These are phyloP conservation scores for Aureobasidium sp. DNA, from an alignment of 2,329 filamentous ascomycete species.

Conservation along the genomic window DNA sequence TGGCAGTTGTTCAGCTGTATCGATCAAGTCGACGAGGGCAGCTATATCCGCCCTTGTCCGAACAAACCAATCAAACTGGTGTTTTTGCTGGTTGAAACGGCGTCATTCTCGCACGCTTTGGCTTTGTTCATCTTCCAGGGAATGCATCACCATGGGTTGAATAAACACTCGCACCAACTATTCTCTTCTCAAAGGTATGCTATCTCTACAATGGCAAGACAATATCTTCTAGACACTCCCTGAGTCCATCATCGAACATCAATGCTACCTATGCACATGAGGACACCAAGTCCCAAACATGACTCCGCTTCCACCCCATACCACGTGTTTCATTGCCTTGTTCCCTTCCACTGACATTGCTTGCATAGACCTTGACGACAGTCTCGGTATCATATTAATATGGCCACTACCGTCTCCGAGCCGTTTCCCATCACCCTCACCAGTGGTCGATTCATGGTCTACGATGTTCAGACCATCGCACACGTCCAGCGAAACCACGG, in stretches of 20 bases:
- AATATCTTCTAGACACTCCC: slow-evolving; percentile 30
- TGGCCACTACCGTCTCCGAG: slow-evolving; percentile 35
- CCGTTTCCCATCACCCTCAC: slow-evolving; percentile 74
- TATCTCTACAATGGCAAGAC: slow-evolving; percentile 44
- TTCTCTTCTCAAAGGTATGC: slow-evolving; percentile 9
- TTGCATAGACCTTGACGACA: slow-evolving; percentile 47
- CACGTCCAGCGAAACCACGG: slow-evolving; percentile 70
- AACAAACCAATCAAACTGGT: slow-evolving; percentile 10
- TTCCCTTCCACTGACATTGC: slow-evolving; percentile 34
- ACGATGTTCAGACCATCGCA: slow-evolving; percentile 74
- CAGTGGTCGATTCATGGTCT: slow-evolving; percentile 75
- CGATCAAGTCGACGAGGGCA: background rate
- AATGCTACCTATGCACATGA: slow-evolving; percentile 38
- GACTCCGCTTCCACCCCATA: background rate
- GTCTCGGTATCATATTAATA: slow-evolving; percentile 15
- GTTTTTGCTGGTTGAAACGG: background rate
- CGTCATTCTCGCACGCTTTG: background rate
- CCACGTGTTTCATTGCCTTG: background rate
- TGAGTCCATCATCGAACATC: slow-evolving; percentile 45
- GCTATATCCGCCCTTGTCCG: background rate
- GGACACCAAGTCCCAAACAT: slow-evolving; percentile 15
- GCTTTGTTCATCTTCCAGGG: background rate
- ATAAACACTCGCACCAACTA: slow-evolving; percentile 1
- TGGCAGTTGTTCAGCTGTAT: background rate
- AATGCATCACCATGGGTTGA: slow-evolving; percentile 15